These are phyloP conservation scores for Globisporangium uncinulatum DNA, from an alignment of 352 stramenopile species.

Conservation along the genomic window DNA sequence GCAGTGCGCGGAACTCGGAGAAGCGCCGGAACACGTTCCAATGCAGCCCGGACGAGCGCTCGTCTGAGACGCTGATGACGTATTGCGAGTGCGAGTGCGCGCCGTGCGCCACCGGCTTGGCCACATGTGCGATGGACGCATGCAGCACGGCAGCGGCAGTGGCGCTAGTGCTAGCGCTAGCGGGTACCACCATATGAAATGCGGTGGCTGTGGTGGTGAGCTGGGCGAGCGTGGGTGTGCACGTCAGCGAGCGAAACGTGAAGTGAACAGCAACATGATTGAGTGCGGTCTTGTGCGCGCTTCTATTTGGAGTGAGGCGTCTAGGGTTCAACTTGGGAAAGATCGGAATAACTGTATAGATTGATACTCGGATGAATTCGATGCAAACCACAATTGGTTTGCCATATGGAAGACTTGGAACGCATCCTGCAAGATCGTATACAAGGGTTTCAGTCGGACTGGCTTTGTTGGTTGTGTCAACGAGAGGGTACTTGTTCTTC, in stretches of 20 bases:
- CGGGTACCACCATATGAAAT: constrained; percentile 11
- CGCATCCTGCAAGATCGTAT: too few relatives aligned
- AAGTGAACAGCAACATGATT: background rate
- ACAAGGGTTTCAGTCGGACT: too few relatives aligned
- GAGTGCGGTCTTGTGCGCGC: background rate
- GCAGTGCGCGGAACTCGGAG: constrained; percentile 80
- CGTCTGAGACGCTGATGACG: constrained; percentile 79
- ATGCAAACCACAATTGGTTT: too few relatives aligned
- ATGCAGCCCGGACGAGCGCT: constrained; percentile 55
- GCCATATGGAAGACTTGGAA: too few relatives aligned
- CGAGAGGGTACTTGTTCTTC: too few relatives aligned
- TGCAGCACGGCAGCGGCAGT: constrained; percentile 41
- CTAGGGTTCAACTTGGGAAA: too few relatives aligned
- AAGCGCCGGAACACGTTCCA: constrained; percentile 85
- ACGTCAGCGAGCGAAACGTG: background rate
- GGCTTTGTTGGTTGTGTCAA: too few relatives aligned
- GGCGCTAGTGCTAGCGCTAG: background rate
- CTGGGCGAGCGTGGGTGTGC: background rate
- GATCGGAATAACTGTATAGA: too few relatives aligned
- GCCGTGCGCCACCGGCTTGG: constrained; percentile 47
- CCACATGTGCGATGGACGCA: constrained; percentile 74
- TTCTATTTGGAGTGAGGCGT: too few relatives aligned
- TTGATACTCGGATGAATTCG: too few relatives aligned
- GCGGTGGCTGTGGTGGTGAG: background rate
- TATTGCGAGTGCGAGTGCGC: constrained; percentile 79